A percentile compares a stretch with the other conserved stretches of the same genome.
phyloP scores from a whole-genome alignment of 1,284 basidiomycete species.

The Marasmius tenuissimus region DNA sequence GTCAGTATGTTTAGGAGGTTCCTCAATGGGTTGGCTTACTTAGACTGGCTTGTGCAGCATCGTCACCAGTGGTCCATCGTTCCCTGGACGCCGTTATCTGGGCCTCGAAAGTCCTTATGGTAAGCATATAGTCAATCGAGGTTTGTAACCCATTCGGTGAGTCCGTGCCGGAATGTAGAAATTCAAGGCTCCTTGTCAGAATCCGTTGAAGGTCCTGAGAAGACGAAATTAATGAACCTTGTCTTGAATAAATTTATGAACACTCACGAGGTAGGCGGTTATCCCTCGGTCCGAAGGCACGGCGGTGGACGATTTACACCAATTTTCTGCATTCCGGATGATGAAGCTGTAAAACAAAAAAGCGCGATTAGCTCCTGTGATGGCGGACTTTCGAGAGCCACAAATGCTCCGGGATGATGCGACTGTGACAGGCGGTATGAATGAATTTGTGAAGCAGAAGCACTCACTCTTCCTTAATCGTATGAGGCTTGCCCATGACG shows the following conservation, averaged over 20 bases:
- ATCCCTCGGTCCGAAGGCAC: slow-evolving; percentile 64
- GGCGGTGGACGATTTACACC: slow-evolving; percentile 65
- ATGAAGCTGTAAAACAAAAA: slow-evolving; percentile 59
- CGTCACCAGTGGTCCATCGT: slow-evolving; percentile 48
- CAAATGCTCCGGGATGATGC: neutral
- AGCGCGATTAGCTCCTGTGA: neutral
- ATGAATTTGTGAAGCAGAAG: slow-evolving; percentile 11
- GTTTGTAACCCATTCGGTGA: slow-evolving; percentile 82
- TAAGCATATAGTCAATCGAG: slow-evolving; percentile 85
- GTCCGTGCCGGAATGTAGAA: slow-evolving; percentile 84
- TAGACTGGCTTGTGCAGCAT: slow-evolving; percentile 18
- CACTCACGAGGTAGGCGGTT: slow-evolving; percentile 69
- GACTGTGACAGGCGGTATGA: neutral
- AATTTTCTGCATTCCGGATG: slow-evolving; percentile 80
- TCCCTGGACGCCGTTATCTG: slow-evolving; percentile 73
- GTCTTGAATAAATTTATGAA: slow-evolving; percentile 6
- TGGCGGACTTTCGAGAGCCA: neutral
- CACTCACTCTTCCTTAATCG: slow-evolving; percentile 83
- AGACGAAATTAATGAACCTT: neutral
- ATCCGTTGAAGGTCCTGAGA: slow-evolving; percentile 82
- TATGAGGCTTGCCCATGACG: slow-evolving; percentile 90
- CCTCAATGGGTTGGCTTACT: neutral
- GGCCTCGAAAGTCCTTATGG: slow-evolving; percentile 83
- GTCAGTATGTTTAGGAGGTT: neutral
- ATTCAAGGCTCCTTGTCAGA: slow-evolving; percentile 85